Evolutionary conservation across 805 yeast genomes (phyloP).

Genomic region (Candida odintsovae): DNA sequence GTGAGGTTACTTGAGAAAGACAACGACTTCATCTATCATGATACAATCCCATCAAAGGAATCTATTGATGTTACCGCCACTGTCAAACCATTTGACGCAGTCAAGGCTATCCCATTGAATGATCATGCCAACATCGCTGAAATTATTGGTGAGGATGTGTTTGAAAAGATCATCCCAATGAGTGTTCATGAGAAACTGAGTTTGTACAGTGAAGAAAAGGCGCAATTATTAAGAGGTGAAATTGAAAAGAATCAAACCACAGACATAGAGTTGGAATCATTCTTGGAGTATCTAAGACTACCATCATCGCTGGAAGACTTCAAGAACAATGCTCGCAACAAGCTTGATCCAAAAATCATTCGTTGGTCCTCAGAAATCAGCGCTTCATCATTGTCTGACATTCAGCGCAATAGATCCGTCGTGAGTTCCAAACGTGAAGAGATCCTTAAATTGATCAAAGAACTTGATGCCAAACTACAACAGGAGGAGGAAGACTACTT

Average conservation of each 20-base stretch:
- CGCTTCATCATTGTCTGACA: constrained; percentile 23
- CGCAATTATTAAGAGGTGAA: constrained; percentile 65
- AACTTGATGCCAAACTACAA: constrained; percentile 28
- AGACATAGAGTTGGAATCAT: constrained; percentile 71
- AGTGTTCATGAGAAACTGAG: constrained; percentile 84
- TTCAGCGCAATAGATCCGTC: constrained; percentile 24
- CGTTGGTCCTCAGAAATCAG: constrained; percentile 24
- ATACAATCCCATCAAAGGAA: constrained; percentile 55
- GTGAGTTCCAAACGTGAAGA: constrained; percentile 29
- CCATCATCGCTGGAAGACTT: constrained; percentile 60
- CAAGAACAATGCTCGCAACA: constrained; percentile 27
- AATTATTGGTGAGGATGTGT: constrained; percentile 47
- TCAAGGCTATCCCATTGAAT: constrained; percentile 48
- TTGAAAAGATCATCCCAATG: constrained; percentile 77
- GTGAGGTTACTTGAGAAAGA: constrained; percentile 55
- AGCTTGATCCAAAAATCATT: constrained; percentile 25
- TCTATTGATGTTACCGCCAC: constrained; percentile 44
- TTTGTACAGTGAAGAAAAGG: constrained; percentile 84
- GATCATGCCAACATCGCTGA: constrained; percentile 43
- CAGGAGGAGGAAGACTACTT: constrained; percentile 32
- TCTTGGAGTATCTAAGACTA: constrained; percentile 72
- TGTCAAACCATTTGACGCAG: constrained; percentile 64
- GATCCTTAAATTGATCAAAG: constrained; percentile 31
- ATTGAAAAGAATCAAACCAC: constrained; percentile 72
- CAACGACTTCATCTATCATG: constrained; percentile 87